These are phyloP conservation scores for Vitis vinifera DNA, from an alignment of 164 flowering plant genomes.

Conservation along the genomic window ASM3070453v1 NC_081811.1:866001-866500, in stretches of 20 bases:
- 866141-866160: slow-evolving; percentile 89
- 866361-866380: slow-evolving; percentile 88
- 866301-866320: slow-evolving; percentile 87
- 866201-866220: slow-evolving; percentile 98
- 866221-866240: slow-evolving; percentile 96
- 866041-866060: slow-evolving; percentile 91
- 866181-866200: slow-evolving; percentile 97
- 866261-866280: slow-evolving; percentile 89
- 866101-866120: slow-evolving; percentile 93
- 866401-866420: slow-evolving; percentile 96
- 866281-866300: slow-evolving; percentile 94
- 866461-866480: slow-evolving; percentile 60
- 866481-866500: slow-evolving; percentile 63
- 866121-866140: slow-evolving; percentile 80
- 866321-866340: slow-evolving; percentile 94
- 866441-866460: slow-evolving; percentile 76
- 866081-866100: slow-evolving; percentile 98
- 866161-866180: slow-evolving; percentile 94
- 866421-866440: slow-evolving; percentile 94
- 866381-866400: slow-evolving; percentile 81
- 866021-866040: slow-evolving; percentile 91
- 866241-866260: slow-evolving; percentile 79
- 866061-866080: slow-evolving; percentile 93
- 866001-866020: slow-evolving; percentile 68
- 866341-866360: slow-evolving; percentile 95